A percentile compares a stretch with the other conserved stretches of the same genome.
phyloP scores from a whole-genome alignment of 441 rosid genomes.

The Pelargonium citronellum region DNA sequence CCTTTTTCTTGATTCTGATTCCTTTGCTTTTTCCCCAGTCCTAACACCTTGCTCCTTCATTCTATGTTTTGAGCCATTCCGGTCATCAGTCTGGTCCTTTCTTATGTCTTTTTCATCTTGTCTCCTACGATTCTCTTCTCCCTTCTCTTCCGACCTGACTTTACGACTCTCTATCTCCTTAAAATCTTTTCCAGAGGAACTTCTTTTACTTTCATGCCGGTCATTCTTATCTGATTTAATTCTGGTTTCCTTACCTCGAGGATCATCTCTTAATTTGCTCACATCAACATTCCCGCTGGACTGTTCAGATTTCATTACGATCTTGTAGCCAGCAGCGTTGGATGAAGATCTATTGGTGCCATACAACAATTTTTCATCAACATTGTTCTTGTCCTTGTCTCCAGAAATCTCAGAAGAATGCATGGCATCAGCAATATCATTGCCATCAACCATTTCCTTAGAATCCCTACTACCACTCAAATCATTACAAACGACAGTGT shows the following conservation, averaged over 20 bases:
- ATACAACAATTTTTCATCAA: slow-evolving; percentile 28
- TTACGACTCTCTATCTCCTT: slow-evolving; percentile 35
- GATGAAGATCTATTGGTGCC: slow-evolving; percentile 25
- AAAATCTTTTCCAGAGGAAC: slow-evolving; percentile 31
- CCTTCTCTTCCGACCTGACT: slow-evolving; percentile 37
- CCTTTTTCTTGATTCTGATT: slow-evolving; percentile 46
- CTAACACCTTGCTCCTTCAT: slow-evolving; percentile 35
- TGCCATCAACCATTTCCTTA: slow-evolving; percentile 16
- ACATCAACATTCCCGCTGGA: slow-evolving; percentile 25
- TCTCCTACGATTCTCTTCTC: slow-evolving; percentile 37
- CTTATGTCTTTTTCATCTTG: slow-evolving; percentile 41
- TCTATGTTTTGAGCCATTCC: slow-evolving; percentile 45
- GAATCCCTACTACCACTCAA: slow-evolving; percentile 26
- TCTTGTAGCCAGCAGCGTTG: slow-evolving; percentile 29
- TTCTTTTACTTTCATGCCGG: slow-evolving; percentile 40
- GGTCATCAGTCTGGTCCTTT: slow-evolving; percentile 50
- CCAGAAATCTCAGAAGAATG: slow-evolving; percentile 29
- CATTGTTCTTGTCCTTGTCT: slow-evolving; percentile 22
- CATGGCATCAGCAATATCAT: slow-evolving; percentile 13
- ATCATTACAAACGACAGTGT: slow-evolving; percentile 6
- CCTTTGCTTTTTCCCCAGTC: slow-evolving; percentile 45
- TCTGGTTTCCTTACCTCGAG: slow-evolving; percentile 36
- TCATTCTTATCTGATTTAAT: slow-evolving; percentile 33
- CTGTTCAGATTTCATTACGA: slow-evolving; percentile 25
- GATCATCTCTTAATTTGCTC: slow-evolving; percentile 32